Evolutionary conservation across 106 monocot species (phyloP).

Genomic region (Dactylorhiza incarnata): DNA sequence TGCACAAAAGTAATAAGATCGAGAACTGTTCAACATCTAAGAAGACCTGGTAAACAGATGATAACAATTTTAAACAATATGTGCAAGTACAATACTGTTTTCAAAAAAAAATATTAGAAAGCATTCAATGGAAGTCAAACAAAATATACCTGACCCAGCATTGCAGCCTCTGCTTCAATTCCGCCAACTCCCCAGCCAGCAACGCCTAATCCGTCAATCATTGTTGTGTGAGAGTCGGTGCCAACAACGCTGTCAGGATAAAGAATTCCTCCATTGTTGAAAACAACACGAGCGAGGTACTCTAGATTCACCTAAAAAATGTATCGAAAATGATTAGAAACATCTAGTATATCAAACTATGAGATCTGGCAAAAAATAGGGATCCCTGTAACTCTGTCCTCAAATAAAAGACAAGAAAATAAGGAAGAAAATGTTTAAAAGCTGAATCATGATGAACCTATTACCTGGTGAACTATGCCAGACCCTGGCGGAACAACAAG

Average conservation of each 20-base stretch:
- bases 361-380: neutral
- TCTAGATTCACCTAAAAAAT: constrained; percentile 69
- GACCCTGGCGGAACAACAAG: constrained; percentile 98
- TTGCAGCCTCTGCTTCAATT: constrained; percentile 94
- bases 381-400: neutral
- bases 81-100: neutral
- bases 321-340: neutral
- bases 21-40: neutral
- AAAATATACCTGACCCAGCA: constrained; percentile 80
- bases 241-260: constrained; percentile 96
- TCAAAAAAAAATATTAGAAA: neutral
- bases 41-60: neutral
- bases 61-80: neutral
- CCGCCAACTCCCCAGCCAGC: constrained; percentile 94
- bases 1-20: neutral
- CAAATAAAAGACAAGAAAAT: neutral
- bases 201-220: constrained; percentile 92
- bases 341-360: neutral
- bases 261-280: constrained; percentile 64
- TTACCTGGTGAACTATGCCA: constrained; percentile 98
- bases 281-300: constrained; percentile 89
- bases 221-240: constrained; percentile 93
- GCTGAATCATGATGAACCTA: neutral
- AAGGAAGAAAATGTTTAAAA: neutral
- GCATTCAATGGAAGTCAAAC: neutral